These are phyloP conservation scores for Cladosporium halotolerans DNA, from an alignment of 2,329 filamentous ascomycete species.

Conservation along the genomic window DNA sequence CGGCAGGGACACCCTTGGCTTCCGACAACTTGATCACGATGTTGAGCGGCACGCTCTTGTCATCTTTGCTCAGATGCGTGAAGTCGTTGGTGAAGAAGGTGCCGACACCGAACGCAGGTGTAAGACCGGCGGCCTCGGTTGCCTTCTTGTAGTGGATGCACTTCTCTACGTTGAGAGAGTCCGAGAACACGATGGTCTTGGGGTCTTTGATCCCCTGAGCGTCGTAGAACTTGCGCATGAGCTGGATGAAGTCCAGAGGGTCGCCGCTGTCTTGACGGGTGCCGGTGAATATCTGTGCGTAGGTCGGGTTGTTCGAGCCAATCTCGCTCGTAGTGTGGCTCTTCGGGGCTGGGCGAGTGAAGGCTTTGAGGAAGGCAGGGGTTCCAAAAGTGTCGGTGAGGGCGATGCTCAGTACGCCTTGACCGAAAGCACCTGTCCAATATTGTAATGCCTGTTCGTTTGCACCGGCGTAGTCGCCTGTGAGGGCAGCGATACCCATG, in stretches of 20 bases:
- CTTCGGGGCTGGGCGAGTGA: slow-evolving; percentile 57
- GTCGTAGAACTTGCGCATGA: slow-evolving; percentile 77
- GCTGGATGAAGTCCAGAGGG: slow-evolving; percentile 69
- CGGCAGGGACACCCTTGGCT: slow-evolving; percentile 69
- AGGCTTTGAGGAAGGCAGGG: slow-evolving; percentile 76
- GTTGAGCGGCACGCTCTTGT: slow-evolving; percentile 86
- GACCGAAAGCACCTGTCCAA: slow-evolving; percentile 88
- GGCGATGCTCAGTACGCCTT: slow-evolving; percentile 67
- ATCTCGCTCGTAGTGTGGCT: slow-evolving; percentile 19
- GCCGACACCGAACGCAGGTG: slow-evolving; percentile 85
- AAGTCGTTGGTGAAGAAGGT: slow-evolving; percentile 96
- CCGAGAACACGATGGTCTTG: slow-evolving; percentile 92
- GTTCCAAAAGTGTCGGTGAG: slow-evolving; percentile 97
- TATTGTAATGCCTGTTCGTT: slow-evolving; percentile 79
- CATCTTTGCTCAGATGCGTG: slow-evolving; percentile 59
- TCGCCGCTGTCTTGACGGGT: slow-evolving; percentile 89
- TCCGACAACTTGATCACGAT: slow-evolving; percentile 97
- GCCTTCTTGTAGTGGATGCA: slow-evolving; percentile 85
- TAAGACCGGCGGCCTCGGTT: slow-evolving; percentile 73
- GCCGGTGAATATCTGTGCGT: slow-evolving; percentile 75
- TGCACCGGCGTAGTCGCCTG: slow-evolving; percentile 73
- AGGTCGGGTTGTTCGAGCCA: slow-evolving; percentile 45
- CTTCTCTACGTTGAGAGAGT: slow-evolving; percentile 84
- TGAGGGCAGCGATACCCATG: slow-evolving; percentile 94
- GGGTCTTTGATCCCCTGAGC: slow-evolving; percentile 65